Conservation (phyloP, 768 basidiomycete genomes). For the Pleurotus eryngii region DNA sequence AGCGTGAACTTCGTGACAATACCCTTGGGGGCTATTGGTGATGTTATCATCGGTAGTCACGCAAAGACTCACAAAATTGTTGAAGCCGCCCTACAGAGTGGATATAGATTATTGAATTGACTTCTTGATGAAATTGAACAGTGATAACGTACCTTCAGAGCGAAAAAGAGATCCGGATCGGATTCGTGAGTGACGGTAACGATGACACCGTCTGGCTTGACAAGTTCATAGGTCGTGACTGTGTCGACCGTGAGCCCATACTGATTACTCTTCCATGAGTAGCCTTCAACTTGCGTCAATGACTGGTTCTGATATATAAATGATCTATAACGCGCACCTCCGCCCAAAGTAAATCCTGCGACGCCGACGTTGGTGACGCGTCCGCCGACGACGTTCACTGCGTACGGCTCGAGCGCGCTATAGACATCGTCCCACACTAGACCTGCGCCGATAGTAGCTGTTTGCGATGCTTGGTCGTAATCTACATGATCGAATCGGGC, state of each 20-base stretch:
- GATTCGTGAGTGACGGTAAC: constrained; percentile 29
- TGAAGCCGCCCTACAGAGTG: constrained; percentile 51
- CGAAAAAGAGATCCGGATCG: constrained; percentile 39
- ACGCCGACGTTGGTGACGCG: constrained; percentile 58
- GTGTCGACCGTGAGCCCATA: constrained; percentile 58
- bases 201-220: constrained; percentile 49
- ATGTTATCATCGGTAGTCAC: background rate
- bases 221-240: constrained; percentile 52
- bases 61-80: constrained; percentile 45
- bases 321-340: constrained; percentile 29
- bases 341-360: constrained; percentile 56
- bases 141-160: constrained; percentile 26
- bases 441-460: constrained; percentile 40
- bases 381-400: constrained; percentile 57
- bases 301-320: too few species aligned
- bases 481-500: constrained; percentile 39
- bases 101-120: too few species aligned
- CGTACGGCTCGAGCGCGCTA: constrained; percentile 42
- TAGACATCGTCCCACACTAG: constrained; percentile 69
- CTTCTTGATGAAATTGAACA: too few species aligned
- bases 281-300: constrained; percentile 32
- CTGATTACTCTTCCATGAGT: constrained; percentile 63
- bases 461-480: constrained; percentile 37
- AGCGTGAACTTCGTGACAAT: constrained; percentile 59
- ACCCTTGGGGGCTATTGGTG: constrained; percentile 29